Conservation (phyloP, 108 stramenopile genomes). For the Licmophora abbreviata region DNA sequence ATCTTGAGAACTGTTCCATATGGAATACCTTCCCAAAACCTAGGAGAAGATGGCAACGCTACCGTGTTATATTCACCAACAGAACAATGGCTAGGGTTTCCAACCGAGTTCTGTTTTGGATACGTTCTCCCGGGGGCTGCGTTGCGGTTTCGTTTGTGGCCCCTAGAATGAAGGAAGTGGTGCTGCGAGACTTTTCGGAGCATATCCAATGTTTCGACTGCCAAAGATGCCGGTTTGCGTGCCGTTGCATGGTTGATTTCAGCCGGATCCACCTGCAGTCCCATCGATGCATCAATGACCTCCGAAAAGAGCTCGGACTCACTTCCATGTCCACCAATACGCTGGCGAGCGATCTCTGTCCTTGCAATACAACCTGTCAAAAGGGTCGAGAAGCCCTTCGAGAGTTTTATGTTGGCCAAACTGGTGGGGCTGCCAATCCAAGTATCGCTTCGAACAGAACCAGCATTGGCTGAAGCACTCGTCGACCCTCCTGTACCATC, state of each 20-base stretch:
- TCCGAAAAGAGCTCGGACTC: too few relatives aligned
- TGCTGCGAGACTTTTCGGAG: slow-evolving; percentile 34
- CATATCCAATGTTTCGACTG: slow-evolving; percentile 47
- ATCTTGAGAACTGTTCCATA: slow-evolving; percentile 57
- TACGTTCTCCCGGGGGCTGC: slow-evolving; percentile 9
- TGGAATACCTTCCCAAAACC: slow-evolving; percentile 59
- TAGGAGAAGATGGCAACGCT: slow-evolving; percentile 3
- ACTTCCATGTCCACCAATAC: too few relatives aligned
- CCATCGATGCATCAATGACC: too few relatives aligned
- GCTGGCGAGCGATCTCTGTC: background rate
- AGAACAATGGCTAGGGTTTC: slow-evolving; percentile 3
- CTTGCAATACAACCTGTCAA: slow-evolving; percentile 6
- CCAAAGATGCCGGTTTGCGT: slow-evolving; percentile 24
- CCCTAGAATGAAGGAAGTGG: slow-evolving; percentile 25
- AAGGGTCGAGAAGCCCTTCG: slow-evolving; percentile 28
- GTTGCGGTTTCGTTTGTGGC: slow-evolving; percentile 11
- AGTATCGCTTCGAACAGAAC: slow-evolving; percentile 23
- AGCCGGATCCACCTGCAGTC: too few relatives aligned
- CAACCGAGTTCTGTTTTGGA: too few relatives aligned
- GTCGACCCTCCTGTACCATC: slow-evolving; percentile 9
- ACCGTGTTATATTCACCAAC: slow-evolving; percentile 6
- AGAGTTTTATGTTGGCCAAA: slow-evolving; percentile 19
- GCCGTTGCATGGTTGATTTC: too few relatives aligned
- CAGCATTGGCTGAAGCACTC: background rate
- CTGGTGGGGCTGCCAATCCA: slow-evolving; percentile 29